Conservation (phyloP, 1,284 basidiomycete genomes). For the Rhodofomes roseus region DNA sequence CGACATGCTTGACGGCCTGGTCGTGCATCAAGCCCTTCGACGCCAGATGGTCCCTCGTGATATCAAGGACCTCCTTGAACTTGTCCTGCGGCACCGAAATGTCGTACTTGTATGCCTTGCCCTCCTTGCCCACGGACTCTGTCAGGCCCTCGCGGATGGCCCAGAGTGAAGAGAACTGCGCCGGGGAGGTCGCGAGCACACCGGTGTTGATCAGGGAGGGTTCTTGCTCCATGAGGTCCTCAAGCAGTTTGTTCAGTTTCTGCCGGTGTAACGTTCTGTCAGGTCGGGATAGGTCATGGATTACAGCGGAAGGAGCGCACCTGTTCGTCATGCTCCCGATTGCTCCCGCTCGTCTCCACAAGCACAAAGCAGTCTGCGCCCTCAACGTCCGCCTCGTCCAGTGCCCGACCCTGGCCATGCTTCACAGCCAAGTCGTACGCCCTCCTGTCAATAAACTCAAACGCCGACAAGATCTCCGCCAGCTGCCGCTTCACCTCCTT, state of each 20-base stretch:
- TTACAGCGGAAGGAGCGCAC: too few species aligned
- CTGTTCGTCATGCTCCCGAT: slow-evolving; percentile 93
- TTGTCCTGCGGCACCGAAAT: slow-evolving; percentile 86
- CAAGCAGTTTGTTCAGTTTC: slow-evolving; percentile 87
- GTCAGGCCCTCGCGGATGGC: slow-evolving; percentile 92
- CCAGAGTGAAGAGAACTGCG: slow-evolving; percentile 91
- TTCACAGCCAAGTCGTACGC: slow-evolving; percentile 84
- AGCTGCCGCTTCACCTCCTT: slow-evolving; percentile 71
- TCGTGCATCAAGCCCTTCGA: slow-evolving; percentile 74
- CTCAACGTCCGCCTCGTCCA: slow-evolving; percentile 64
- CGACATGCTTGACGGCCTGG: slow-evolving; percentile 74
- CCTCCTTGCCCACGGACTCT: slow-evolving; percentile 92
- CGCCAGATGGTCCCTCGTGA: slow-evolving; percentile 70
- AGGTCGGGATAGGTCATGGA: slow-evolving; percentile 6
- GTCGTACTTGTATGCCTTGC: slow-evolving; percentile 98
- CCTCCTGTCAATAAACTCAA: slow-evolving; percentile 93
- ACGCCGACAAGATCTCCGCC: slow-evolving; percentile 96
- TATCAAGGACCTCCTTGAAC: slow-evolving; percentile 90
- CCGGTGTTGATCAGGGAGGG: slow-evolving; percentile 83
- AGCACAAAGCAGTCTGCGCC: slow-evolving; percentile 88
- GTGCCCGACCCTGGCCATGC: slow-evolving; percentile 66
- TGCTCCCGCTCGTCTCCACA: slow-evolving; percentile 94
- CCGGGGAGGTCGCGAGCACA: slow-evolving; percentile 88
- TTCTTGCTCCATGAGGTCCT: slow-evolving; percentile 75
- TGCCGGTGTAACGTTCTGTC: slow-evolving; percentile 29